Conservation (phyloP, 2,329 filamentous ascomycete genomes). For the Ascochyta clinopodiicola region DNA sequence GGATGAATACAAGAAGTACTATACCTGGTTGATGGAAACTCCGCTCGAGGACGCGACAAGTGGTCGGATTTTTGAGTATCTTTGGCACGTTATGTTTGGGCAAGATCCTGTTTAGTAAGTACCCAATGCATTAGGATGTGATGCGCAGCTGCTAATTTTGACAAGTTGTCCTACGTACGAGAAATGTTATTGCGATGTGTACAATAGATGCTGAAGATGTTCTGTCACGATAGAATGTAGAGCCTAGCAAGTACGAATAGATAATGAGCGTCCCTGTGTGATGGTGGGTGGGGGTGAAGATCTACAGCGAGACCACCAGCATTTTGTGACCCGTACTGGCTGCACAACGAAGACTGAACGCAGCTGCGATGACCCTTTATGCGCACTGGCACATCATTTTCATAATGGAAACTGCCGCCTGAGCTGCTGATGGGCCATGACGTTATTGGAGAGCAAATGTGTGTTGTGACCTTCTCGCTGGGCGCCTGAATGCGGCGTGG, state of each 20-base stretch:
- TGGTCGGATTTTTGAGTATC: constrained; percentile 34
- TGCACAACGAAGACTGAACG: too few relatives aligned
- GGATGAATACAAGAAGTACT: constrained; percentile 38
- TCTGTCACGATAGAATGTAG: not conserved
- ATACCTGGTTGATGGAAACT: constrained; percentile 35
- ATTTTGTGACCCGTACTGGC: too few relatives aligned
- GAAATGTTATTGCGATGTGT: constrained; percentile 33
- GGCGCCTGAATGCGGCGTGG: too few relatives aligned
- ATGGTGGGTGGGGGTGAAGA: too few relatives aligned
- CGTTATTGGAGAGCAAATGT: too few relatives aligned
- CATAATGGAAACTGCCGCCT: too few relatives aligned
- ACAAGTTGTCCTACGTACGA: constrained; percentile 27
- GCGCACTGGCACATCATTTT: too few relatives aligned
- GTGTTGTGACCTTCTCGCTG: too few relatives aligned
- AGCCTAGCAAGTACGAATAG: not conserved
- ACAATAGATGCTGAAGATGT: constrained; percentile 15
- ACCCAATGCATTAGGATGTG: constrained; percentile 3
- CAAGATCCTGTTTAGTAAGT: constrained; percentile 30
- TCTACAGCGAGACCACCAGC: too few relatives aligned
- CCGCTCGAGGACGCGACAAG: constrained; percentile 33
- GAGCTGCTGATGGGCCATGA: too few relatives aligned
- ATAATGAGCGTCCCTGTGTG: not conserved
- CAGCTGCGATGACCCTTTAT: too few relatives aligned
- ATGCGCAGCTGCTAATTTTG: constrained; percentile 9
- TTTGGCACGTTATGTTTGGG: constrained; percentile 39